A percentile compares a stretch with the other conserved stretches of the same genome.
phyloP scores from a whole-genome alignment of 495 filamentous ascomycete species.

The Neurospora sp. region DNA sequence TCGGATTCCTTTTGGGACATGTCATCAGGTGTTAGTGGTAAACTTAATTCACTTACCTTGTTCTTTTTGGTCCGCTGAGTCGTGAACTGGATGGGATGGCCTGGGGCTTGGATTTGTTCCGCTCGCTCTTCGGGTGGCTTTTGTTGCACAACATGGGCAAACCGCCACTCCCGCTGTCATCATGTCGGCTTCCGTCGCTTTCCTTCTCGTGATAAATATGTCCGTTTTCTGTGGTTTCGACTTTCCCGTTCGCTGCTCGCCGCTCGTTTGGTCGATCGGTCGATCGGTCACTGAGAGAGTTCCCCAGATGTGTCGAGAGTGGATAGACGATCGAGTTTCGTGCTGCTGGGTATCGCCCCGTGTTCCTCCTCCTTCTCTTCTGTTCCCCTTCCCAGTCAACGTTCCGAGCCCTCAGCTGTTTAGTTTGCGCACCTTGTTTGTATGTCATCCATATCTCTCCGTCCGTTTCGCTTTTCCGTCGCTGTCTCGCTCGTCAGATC shows the following conservation, averaged over 20 bases:
- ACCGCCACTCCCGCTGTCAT: not conserved
- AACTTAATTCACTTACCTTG: not conserved
- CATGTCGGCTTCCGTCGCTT: not conserved
- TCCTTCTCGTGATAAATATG: not conserved
- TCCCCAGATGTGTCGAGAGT: not conserved
- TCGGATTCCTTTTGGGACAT: not conserved
- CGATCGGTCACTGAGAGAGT: not conserved
- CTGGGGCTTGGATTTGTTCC: not conserved
- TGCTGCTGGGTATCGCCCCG: not conserved
- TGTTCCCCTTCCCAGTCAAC: not conserved
- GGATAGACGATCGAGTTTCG: not conserved
- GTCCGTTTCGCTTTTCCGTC: not conserved
- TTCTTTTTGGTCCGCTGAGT: not conserved
- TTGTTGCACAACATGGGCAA: not conserved
- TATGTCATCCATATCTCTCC: not conserved
- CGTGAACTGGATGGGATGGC: not conserved
- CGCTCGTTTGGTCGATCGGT: not conserved
- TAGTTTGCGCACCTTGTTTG: not conserved
- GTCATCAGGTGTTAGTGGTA: not conserved
- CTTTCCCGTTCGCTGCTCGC: not conserved
- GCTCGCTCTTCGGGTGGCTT: not conserved
- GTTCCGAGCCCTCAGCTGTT: not conserved
- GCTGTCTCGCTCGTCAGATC: not conserved
- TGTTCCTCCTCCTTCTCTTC: not conserved
- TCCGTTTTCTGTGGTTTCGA: not conserved